phyloP scores from a whole-genome alignment of 2,329 filamentous ascomycete species.

The Colletotrichum euphorbiae region DNA sequence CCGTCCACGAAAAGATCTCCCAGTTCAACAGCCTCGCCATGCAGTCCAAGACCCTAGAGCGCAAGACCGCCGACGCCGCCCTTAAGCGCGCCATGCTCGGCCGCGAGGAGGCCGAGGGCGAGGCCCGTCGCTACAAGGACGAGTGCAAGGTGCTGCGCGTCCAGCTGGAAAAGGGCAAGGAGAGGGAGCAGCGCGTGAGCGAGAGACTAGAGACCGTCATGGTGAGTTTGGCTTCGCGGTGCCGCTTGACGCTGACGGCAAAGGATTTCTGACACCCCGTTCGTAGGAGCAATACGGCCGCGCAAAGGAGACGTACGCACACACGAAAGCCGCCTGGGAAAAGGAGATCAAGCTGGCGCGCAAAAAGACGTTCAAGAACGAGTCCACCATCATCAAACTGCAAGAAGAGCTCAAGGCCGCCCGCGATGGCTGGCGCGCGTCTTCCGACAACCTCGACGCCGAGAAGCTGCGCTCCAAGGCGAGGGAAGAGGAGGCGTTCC shows the following conservation, averaged over 20 bases:
- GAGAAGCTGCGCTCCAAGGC: slow-evolving; percentile 72
- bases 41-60: slow-evolving; percentile 70
- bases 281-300: slow-evolving; percentile 75
- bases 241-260: background rate
- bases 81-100: slow-evolving; percentile 75
- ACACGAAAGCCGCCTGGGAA: slow-evolving; percentile 76
- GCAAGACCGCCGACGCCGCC: slow-evolving; percentile 73
- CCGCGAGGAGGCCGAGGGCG: slow-evolving; percentile 78
- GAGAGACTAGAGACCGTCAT: slow-evolving; percentile 76
- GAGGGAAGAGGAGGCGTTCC: slow-evolving; percentile 77
- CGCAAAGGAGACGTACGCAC: slow-evolving; percentile 75
- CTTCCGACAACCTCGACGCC: slow-evolving; percentile 69
- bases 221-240: slow-evolving; percentile 55
- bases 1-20: slow-evolving; percentile 75
- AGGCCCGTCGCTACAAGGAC: slow-evolving; percentile 72
- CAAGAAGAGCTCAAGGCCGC: slow-evolving; percentile 78
- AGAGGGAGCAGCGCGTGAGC: slow-evolving; percentile 73
- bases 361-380: slow-evolving; percentile 82
- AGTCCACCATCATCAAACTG: slow-evolving; percentile 75
- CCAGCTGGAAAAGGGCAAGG: slow-evolving; percentile 72
- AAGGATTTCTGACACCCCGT: slow-evolving; percentile 28
- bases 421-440: slow-evolving; percentile 64
- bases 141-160: slow-evolving; percentile 67
- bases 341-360: slow-evolving; percentile 77
- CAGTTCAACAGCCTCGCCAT: slow-evolving; percentile 78